Percentiles rank a stretch among this genome's conserved stretches.
These are phyloP conservation scores for Cladosporium sp. DNA, from an alignment of 2,329 filamentous ascomycete genomes.

Conservation along the genomic window DNA sequence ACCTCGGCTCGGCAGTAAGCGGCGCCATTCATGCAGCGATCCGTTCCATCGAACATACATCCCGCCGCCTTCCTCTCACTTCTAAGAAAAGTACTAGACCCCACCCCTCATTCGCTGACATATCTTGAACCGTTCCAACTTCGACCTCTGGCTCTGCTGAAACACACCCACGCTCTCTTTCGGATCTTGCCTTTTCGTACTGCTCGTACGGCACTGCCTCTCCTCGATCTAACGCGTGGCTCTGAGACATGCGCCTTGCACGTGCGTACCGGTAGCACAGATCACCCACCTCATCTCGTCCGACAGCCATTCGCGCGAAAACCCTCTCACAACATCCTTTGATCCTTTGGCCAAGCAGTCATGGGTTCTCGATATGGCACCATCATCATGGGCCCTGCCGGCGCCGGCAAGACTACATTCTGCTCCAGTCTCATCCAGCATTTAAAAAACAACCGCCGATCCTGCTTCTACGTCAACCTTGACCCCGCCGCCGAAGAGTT, in stretches of 20 bases:
- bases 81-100: constrained; percentile 3
- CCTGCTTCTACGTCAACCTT: constrained; percentile 96
- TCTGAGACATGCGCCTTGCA: constrained; percentile 11
- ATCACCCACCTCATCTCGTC: neutral
- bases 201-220: constrained; percentile 1
- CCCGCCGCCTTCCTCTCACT: too few species aligned
- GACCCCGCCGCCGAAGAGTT: constrained; percentile 94
- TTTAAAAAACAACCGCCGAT: constrained; percentile 83
- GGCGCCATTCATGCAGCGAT: neutral
- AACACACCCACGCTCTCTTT: neutral
- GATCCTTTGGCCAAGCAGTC: constrained; percentile 3
- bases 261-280: neutral
- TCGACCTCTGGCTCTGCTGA: constrained; percentile 7
- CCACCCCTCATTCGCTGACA: constrained; percentile 2
- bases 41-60: neutral
- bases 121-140: neutral
- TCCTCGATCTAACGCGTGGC: constrained; percentile 5
- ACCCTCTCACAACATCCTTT: neutral
- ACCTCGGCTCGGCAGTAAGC: neutral
- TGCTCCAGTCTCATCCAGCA: constrained; percentile 91
- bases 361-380: constrained; percentile 70
- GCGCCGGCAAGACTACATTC: constrained; percentile 95
- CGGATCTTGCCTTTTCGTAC: neutral
- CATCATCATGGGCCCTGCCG: constrained; percentile 93
- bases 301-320: neutral